phyloP scores from a whole-genome alignment of 805 yeast species.

The Saturnispora silvae region DNA sequence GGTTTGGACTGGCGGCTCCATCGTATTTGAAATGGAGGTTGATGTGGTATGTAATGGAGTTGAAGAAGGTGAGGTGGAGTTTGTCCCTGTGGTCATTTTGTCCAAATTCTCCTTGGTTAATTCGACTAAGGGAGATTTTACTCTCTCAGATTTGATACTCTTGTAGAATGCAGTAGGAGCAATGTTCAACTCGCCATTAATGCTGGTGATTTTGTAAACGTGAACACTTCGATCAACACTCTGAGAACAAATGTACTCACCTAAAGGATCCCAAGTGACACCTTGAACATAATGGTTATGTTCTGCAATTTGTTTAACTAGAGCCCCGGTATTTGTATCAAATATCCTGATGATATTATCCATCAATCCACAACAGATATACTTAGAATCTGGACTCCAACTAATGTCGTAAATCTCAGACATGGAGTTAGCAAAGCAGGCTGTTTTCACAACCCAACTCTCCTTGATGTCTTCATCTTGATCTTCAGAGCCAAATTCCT shows the following conservation, averaged over 20 bases:
- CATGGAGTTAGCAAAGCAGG: slow-evolving; percentile 42
- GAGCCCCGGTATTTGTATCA: slow-evolving; percentile 43
- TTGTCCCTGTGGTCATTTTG: neutral
- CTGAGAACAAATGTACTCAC: slow-evolving; percentile 72
- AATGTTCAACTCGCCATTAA: slow-evolving; percentile 23
- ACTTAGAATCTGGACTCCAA: slow-evolving; percentile 83
- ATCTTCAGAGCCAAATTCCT: slow-evolving; percentile 50
- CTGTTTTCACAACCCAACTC: slow-evolving; percentile 58
- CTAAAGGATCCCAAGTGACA: slow-evolving; percentile 86
- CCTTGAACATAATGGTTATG: slow-evolving; percentile 94
- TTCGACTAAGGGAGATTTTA: slow-evolving; percentile 21
- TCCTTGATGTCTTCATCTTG: slow-evolving; percentile 47
- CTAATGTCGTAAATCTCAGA: slow-evolving; percentile 83
- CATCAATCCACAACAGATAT: slow-evolving; percentile 82
- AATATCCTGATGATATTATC: slow-evolving; percentile 74
- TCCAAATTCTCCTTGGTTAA: slow-evolving; percentile 10
- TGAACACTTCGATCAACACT: slow-evolving; percentile 80
- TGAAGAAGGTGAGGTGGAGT: neutral
- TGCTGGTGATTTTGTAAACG: slow-evolving; percentile 39
- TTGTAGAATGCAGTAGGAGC: slow-evolving; percentile 35
- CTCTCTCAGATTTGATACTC: slow-evolving; percentile 48
- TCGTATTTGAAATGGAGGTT: slow-evolving; percentile 9
- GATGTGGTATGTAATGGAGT: neutral
- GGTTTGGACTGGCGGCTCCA: slow-evolving; percentile 25
- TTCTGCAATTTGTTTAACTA: slow-evolving; percentile 50